Evolutionary conservation across 2,329 filamentous ascomycete genomes (phyloP), one percentile per base, ranked within the genome.

Genomic region (Emmonsia crescens): DNA sequence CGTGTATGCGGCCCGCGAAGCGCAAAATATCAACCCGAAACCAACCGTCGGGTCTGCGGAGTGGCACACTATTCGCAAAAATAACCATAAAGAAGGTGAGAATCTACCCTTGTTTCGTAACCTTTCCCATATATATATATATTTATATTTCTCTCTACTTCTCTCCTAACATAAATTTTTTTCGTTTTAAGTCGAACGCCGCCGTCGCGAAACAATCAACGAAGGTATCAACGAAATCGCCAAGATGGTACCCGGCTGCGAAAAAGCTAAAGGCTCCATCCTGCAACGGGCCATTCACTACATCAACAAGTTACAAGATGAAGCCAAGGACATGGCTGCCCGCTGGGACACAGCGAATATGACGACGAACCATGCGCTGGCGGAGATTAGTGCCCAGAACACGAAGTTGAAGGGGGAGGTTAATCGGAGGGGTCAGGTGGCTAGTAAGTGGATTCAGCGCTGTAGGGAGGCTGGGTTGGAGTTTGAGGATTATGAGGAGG

Each of bases 221-320:
- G 94, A 99, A 76, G 94, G 94, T 57, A 99, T 99, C 69, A 97
- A 96, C 71, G 94, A 97, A 75, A 84, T 99, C 36, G 90, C 93
- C 67, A 97, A 96, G 78, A 96, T 99, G 67, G 94, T 99, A 0
- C 94, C 94, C 0, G 91, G 91, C 16, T 96, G 93, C 70, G 94
- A 99, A 77, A 99, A 97, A 82, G 97, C 99, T 80, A 99, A 99
- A 77, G 94, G 94, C 0, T 95, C 91, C 2, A 97, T 99, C 66
- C 80, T 99, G 44, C 89, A 95, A 72, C 89, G 93, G 40, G 91
- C 94, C 0, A 93, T 96, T 10, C 87, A 91, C 66, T 97, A 96
- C 78, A 97, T 99, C 72, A 89, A 86, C 12, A 91, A 96, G 71
- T 83, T 99, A 19, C 74, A 78, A 52, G 75, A 76, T 31, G 77